Base-by-base conservation (phyloP, 805 yeast genomes). In the Metschnikowia santaceciliae region DNA sequence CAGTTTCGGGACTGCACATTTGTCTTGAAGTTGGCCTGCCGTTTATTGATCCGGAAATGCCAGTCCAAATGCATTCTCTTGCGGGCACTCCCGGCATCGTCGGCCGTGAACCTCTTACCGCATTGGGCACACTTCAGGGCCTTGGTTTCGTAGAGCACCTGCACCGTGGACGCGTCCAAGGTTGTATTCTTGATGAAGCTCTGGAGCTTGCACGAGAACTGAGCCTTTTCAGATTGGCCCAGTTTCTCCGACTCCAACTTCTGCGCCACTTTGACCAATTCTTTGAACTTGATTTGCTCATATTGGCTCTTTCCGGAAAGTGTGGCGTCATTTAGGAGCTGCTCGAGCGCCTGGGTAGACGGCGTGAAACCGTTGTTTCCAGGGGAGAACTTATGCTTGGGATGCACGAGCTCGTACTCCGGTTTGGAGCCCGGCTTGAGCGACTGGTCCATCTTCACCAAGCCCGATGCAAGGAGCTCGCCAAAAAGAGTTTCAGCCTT, bases 11-110 rank as follows among this genome's bases (percentile, higher is more conserved):
- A 84, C 63, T 88, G 91, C 41, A 85, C 83, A 22, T 67, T 60
- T 14, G 60, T 50, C 20, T 63, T 58, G 32, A 54, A 57, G 41
- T 63, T 58, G 22, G 70, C 57, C 44, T 88, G 73, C 60, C 86
- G 84, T 64, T 88, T 89, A 67, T 90, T 92, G 41, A 89, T 86
- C 60, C 98, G 80, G 73, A 90, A 90, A 72, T 92, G 98, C 97
- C 97, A 92, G 67, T 92, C 99, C 57, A 90, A 71, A 68, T 94
- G 99, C 15, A 80, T 75, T 47, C 84, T 59, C 51, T 72, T 80
- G 52, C 79, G 79, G 44, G 70, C 68, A 5, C 68, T 67, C 14
- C 90, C 95, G 44, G 75, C 79, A 2, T 68, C 71, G 34, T 83
- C 80, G 48, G 79, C 78, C 3, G 81, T 75, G 64, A 90, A 94